phyloP scores from a whole-genome alignment of 163 green algal genomes.

The Volvox carteri region DNA sequence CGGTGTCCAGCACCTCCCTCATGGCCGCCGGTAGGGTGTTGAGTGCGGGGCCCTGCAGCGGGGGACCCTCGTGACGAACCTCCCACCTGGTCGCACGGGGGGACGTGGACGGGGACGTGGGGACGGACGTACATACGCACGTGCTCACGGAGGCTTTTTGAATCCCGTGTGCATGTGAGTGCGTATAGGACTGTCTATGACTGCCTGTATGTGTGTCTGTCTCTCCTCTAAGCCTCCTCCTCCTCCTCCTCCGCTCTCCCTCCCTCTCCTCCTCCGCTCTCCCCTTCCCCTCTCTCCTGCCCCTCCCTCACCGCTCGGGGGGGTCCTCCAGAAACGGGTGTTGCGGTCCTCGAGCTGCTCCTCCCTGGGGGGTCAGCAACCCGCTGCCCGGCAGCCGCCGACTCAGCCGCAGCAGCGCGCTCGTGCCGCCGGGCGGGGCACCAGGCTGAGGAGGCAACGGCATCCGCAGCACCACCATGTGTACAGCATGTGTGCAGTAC shows the following conservation, averaged over 20 bases:
- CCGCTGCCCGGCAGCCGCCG: conserved; percentile 14
- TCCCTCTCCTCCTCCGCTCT: background rate
- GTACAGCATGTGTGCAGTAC: conserved; percentile 13
- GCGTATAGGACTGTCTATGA: too few relatives aligned
- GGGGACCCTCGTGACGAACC: conserved; percentile 55
- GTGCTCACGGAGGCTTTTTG: too few relatives aligned
- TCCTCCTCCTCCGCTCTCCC: background rate
- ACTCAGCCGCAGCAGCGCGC: conserved; percentile 15
- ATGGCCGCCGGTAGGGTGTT: conserved; percentile 50
- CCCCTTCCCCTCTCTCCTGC: background rate
- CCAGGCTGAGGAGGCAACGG: conserved; percentile 33
- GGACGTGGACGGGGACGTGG: background rate
- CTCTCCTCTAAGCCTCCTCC: background rate
- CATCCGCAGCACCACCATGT: conserved; percentile 36
- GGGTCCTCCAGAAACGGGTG: conserved; percentile 44
- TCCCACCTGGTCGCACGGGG: conserved; percentile 47
- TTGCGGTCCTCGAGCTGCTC: background rate
- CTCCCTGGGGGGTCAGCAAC: background rate
- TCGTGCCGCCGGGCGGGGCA: conserved; percentile 22
- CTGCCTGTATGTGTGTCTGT: background rate
- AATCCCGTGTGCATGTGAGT: too few relatives aligned
- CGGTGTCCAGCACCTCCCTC: conserved; percentile 47
- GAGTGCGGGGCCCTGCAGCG: conserved; percentile 47
- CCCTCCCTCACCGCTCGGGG: conserved; percentile 28
- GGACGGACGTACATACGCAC: too few relatives aligned